Conservation (phyloP, 2,329 filamentous ascomycete species). For the Beauveria bassiana region DNA sequence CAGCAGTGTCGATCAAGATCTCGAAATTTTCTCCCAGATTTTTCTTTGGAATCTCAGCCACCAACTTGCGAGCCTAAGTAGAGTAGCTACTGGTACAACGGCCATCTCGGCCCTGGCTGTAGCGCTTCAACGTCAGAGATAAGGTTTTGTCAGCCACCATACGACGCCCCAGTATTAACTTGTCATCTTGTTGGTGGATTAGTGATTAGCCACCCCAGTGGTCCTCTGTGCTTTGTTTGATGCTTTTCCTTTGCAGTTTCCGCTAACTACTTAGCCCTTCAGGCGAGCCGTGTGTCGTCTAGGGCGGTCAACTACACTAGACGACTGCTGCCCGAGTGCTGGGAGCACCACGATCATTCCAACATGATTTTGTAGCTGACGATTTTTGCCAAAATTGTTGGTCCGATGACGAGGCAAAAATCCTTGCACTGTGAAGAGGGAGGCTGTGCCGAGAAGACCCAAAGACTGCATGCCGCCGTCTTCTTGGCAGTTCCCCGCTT, state of each 20-base stretch:
- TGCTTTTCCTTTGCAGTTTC: too few species aligned
- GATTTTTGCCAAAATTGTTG: too few species aligned
- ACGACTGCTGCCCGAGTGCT: too few species aligned
- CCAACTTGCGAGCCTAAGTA: neutral
- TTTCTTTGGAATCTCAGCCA: too few species aligned
- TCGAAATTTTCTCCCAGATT: too few species aligned
- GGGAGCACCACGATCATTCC: too few species aligned
- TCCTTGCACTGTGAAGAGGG: conserved; percentile 3
- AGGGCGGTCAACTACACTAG: too few species aligned
- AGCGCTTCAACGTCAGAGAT: conserved; percentile 4
- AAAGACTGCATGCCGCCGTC: neutral
- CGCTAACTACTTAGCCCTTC: too few species aligned
- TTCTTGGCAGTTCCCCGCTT: conserved; percentile 5
- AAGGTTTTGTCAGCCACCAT: neutral
- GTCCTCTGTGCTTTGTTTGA: too few species aligned
- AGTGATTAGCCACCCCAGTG: neutral
- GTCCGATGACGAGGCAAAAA: neutral
- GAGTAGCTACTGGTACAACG: neutral
- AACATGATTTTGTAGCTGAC: too few species aligned
- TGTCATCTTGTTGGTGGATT: neutral
- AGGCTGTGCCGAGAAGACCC: conserved; percentile 1
- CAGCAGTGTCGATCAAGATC: too few species aligned
- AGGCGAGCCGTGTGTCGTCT: too few species aligned
- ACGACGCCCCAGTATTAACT: neutral
- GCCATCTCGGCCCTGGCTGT: neutral